Conservation (phyloP, 768 basidiomycete genomes). For the Lactarius evosmus region DNA sequence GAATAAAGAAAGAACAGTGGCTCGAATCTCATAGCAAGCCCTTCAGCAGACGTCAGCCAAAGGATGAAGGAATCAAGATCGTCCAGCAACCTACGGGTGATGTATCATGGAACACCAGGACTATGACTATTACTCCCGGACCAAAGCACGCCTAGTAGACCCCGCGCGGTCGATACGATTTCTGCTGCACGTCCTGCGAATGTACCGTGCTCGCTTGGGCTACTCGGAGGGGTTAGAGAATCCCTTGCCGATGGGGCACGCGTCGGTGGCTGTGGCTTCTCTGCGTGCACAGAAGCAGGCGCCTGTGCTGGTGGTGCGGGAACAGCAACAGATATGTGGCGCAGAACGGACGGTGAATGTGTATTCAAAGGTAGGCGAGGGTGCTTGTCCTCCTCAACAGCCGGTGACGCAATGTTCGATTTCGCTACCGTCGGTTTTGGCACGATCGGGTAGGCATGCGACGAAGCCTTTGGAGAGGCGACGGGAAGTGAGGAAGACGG, state of each 20-base stretch:
- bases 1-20: slow-evolving; percentile 2
- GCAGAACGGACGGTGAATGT: slow-evolving; percentile 20
- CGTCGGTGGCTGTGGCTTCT: slow-evolving; percentile 13
- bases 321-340: slow-evolving; percentile 14
- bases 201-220: slow-evolving; percentile 31
- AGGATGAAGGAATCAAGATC: neutral
- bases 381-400: slow-evolving; percentile 16
- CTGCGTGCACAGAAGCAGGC: slow-evolving; percentile 14
- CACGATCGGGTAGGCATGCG: neutral
- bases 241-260: slow-evolving; percentile 25
- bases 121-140: slow-evolving; percentile 30
- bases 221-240: slow-evolving; percentile 33
- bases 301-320: slow-evolving; percentile 17
- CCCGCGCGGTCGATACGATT: slow-evolving; percentile 77
- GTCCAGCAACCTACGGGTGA: neutral
- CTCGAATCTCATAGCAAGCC: neutral
- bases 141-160: slow-evolving; percentile 67
- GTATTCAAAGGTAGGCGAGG: slow-evolving; percentile 23
- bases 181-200: slow-evolving; percentile 66
- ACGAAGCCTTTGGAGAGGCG: neutral
- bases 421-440: slow-evolving; percentile 8
- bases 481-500: neutral
- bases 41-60: neutral
- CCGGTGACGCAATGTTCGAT: neutral
- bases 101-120: slow-evolving; percentile 13